Conservation (phyloP, 2,329 filamentous ascomycete species). For the Diaporthe amygdali region DNA sequence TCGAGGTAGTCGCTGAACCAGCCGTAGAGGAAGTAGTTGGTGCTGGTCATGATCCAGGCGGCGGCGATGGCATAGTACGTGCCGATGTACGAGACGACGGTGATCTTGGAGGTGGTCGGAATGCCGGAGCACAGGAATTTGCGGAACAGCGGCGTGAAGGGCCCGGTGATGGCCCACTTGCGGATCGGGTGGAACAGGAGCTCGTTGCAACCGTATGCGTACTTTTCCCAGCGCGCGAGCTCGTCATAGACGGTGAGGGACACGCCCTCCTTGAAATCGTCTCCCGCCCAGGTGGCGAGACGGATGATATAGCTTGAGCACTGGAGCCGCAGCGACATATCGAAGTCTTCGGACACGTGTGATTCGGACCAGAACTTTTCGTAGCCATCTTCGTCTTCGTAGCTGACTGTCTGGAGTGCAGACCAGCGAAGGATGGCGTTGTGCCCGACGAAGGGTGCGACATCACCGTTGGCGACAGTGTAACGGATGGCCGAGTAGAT, state of each 20-base stretch:
- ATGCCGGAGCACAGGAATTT: conserved; percentile 76
- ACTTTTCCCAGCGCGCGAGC: conserved; percentile 85
- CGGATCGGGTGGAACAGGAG: conserved; percentile 79
- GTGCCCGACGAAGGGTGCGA: conserved; percentile 82
- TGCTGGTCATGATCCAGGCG: conserved; percentile 74
- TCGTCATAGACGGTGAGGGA: conserved; percentile 87
- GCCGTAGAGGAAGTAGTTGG: conserved; percentile 78
- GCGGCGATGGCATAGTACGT: conserved; percentile 82
- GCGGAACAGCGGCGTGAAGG: conserved; percentile 80
- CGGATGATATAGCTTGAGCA: conserved; percentile 75
- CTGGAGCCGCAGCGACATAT: conserved; percentile 80
- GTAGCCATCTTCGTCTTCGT: conserved; percentile 68
- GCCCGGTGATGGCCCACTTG: conserved; percentile 74
- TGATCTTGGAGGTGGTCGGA: conserved; percentile 76
- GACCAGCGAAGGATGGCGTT: conserved; percentile 79
- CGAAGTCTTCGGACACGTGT: conserved; percentile 82
- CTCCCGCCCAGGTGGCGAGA: conserved; percentile 73
- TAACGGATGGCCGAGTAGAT: conserved; percentile 80
- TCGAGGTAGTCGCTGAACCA: conserved; percentile 81
- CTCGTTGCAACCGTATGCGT: conserved; percentile 84
- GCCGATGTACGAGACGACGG: conserved; percentile 77
- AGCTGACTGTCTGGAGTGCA: conserved; percentile 75
- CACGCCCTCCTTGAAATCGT: conserved; percentile 84
- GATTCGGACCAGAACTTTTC: conserved; percentile 85
- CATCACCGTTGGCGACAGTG: conserved; percentile 78